Evolutionary conservation across 202 grass and related monocot genomes (phyloP).

Genomic region (Bolboschoenoplectus hybrid): DNA sequence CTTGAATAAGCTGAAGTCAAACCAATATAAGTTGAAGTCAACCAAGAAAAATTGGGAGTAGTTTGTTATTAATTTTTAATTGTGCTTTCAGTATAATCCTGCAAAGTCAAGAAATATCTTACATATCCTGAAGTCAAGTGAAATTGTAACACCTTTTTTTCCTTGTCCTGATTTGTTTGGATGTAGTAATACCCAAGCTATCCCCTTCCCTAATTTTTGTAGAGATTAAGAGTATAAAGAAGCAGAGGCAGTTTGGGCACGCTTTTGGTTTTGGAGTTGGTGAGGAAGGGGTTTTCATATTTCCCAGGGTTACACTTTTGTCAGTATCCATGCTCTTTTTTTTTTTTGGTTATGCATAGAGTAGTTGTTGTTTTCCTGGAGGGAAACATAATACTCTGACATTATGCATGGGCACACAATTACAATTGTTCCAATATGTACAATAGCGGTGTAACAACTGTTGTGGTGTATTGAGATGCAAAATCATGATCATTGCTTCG

Average conservation of each 20-base stretch:
- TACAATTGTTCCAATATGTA: neutral
- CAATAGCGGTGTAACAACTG: neutral
- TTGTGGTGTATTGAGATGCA: neutral
- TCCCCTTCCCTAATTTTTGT: neutral
- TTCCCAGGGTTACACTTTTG: neutral
- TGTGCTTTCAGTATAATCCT: neutral
- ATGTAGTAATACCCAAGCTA: neutral
- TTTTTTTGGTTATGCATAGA: neutral
- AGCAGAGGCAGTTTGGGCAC: neutral
- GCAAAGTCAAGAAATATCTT: constrained; percentile 1
- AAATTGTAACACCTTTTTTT: neutral
- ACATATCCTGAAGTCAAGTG: neutral
- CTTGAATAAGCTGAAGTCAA: neutral
- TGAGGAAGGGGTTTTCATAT: neutral
- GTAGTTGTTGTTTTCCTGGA: neutral
- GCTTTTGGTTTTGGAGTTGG: neutral
- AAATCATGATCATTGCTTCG: neutral
- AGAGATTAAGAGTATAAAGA: neutral
- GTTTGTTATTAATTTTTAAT: neutral
- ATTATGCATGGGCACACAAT: neutral
- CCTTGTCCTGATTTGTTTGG: neutral
- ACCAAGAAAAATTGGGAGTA: neutral
- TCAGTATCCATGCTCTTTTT: neutral
- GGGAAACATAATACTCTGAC: neutral
- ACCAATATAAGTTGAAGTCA: neutral